phyloP scores from a whole-genome alignment of 176 grass and related monocot species.

The Oryza brachyantha region DNA sequence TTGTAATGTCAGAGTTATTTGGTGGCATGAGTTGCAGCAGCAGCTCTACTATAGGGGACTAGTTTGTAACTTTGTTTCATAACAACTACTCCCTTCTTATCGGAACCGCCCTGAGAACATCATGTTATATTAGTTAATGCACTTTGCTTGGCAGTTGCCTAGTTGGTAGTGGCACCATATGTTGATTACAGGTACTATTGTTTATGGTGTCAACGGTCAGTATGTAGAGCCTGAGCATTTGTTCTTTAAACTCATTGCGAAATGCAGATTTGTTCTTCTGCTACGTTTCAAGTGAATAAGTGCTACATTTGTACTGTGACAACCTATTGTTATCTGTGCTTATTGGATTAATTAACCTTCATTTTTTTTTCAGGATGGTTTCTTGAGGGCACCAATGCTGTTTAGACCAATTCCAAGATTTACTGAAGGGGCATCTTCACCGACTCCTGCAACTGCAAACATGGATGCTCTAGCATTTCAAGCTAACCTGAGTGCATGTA shows the following conservation, averaged over 20 bases:
- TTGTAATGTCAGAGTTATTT: conserved; percentile 22
- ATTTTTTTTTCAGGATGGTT: conserved; percentile 33
- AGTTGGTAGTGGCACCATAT: neutral
- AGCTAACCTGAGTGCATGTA: conserved; percentile 42
- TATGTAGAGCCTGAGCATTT: neutral
- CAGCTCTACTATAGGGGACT: neutral
- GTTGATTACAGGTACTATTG: neutral
- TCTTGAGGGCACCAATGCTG: conserved; percentile 27
- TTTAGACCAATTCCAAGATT: conserved; percentile 31
- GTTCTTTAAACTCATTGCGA: neutral
- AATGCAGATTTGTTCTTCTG: conserved; percentile 12
- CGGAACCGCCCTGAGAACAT: neutral
- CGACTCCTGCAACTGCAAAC: conserved; percentile 4
- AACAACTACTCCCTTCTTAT: neutral
- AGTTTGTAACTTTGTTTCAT: neutral
- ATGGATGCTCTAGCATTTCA: conserved; percentile 19
- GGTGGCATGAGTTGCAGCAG: neutral
- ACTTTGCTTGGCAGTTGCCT: neutral
- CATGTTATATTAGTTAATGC: conserved; percentile 5
- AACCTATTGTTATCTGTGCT: neutral
- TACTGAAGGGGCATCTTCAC: conserved; percentile 17
- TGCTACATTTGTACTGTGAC: neutral
- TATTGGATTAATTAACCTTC: neutral
- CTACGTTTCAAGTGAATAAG: neutral
- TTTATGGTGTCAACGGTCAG: neutral